Percentiles rank a stretch among this genome's conserved stretches.
These are phyloP conservation scores for Neospora caninum DNA, from an alignment of 169 alveolate species.

Conservation along the genomic window DNA sequence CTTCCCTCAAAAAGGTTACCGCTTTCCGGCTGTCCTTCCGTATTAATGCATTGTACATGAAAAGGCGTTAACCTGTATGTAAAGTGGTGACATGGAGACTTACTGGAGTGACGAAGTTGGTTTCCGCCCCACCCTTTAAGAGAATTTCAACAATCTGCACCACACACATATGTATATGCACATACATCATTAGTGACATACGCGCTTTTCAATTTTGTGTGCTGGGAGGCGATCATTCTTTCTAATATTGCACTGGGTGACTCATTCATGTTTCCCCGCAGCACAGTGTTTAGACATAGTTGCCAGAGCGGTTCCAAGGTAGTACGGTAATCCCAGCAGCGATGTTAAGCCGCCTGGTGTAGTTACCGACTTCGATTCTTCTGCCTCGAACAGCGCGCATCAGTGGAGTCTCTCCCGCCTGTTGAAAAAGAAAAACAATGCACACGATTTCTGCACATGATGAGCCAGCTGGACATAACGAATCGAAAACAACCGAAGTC, in stretches of 20 bases:
- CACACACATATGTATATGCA: background rate
- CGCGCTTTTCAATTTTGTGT: too few species aligned
- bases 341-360: too few species aligned
- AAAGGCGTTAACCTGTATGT: too few species aligned
- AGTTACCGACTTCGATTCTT: slow-evolving; percentile 40
- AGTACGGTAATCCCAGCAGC: too few species aligned
- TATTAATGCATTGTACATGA: too few species aligned
- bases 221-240: background rate
- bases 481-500: too few species aligned
- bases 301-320: too few species aligned
- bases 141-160: slow-evolving; percentile 7
- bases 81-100: background rate
- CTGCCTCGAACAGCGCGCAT: slow-evolving; percentile 59
- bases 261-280: background rate
- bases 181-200: too few species aligned
- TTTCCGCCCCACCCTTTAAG: slow-evolving; percentile 5
- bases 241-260: background rate
- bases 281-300: too few species aligned
- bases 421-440: background rate
- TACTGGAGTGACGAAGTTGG: slow-evolving; percentile 28
- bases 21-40: too few species aligned
- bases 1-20: too few species aligned
- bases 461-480: too few species aligned
- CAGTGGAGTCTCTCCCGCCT: slow-evolving; percentile 70
- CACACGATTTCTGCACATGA: background rate